Percentiles rank a stretch among this genome's conserved stretches.
These are phyloP conservation scores for Termitomyces titanicus DNA, from an alignment of 768 basidiomycete species.

Conservation along the genomic window DNA sequence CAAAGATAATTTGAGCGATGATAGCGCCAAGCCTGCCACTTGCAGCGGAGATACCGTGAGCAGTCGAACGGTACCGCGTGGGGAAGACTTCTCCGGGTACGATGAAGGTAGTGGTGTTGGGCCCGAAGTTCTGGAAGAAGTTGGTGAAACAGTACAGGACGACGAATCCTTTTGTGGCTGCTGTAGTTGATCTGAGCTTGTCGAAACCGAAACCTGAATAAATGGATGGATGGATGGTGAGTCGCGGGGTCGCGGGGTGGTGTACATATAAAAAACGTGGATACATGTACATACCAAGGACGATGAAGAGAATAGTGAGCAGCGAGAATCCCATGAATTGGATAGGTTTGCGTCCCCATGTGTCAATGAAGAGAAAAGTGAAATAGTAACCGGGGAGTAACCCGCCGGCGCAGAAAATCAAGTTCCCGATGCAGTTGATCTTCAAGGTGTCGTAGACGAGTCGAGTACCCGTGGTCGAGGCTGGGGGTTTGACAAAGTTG, in stretches of 20 bases:
- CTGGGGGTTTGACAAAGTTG: slow-evolving; percentile 55
- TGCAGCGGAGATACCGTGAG: slow-evolving; percentile 81
- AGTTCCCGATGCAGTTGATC: slow-evolving; percentile 69
- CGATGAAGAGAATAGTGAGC: slow-evolving; percentile 61
- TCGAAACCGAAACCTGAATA: slow-evolving; percentile 65
- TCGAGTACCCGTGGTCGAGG: slow-evolving; percentile 22
- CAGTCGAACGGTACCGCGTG: slow-evolving; percentile 83
- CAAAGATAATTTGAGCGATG: slow-evolving; percentile 73
- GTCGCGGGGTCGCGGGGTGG: no score
- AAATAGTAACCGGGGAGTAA: slow-evolving; percentile 80
- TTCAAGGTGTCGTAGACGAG: slow-evolving; percentile 53
- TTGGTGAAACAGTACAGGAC: slow-evolving; percentile 81
- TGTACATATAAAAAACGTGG: neutral
- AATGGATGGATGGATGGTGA: slow-evolving; percentile 2
- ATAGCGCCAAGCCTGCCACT: slow-evolving; percentile 83
- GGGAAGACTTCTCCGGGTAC: slow-evolving; percentile 84
- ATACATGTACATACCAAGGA: slow-evolving; percentile 54
- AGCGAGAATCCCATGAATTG: slow-evolving; percentile 74
- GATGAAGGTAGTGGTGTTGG: slow-evolving; percentile 76
- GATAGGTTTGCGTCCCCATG: slow-evolving; percentile 78
- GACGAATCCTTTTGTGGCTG: slow-evolving; percentile 57
- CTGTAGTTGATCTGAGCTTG: slow-evolving; percentile 40
- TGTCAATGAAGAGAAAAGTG: slow-evolving; percentile 64
- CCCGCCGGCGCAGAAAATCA: slow-evolving; percentile 72
- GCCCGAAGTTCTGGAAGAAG: slow-evolving; percentile 89